Conservation (phyloP, 2,329 filamentous ascomycete genomes). For the Lachnellula arida region DNA sequence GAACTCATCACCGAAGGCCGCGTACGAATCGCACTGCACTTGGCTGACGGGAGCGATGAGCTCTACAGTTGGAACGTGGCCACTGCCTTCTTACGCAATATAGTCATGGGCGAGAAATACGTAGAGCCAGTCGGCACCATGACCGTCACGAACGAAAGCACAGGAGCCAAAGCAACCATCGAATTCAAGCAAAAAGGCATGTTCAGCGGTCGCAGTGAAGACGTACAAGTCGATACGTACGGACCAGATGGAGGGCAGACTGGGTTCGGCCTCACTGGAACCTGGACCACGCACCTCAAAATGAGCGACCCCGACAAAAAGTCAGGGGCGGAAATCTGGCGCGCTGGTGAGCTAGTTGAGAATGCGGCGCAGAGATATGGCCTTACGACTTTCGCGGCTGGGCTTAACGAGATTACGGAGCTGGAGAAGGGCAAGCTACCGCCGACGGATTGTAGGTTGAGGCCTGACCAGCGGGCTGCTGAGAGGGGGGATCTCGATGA, state of each 20-base stretch:
- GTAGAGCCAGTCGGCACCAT: constrained; percentile 91
- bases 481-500: constrained; percentile 78
- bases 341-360: constrained; percentile 69
- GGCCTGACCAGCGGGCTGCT: constrained; percentile 81
- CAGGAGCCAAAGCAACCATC: constrained; percentile 75
- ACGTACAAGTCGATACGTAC: constrained; percentile 73
- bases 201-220: constrained; percentile 92
- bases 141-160: constrained; percentile 78
- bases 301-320: constrained; percentile 57
- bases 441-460: constrained; percentile 74
- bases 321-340: constrained; percentile 69
- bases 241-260: constrained; percentile 61
- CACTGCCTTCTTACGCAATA: constrained; percentile 88
- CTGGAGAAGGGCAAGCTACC: constrained; percentile 73
- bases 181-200: constrained; percentile 95
- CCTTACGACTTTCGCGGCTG: constrained; percentile 78
- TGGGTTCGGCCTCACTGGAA: constrained; percentile 67
- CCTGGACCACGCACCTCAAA: constrained; percentile 74
- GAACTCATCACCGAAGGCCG: constrained; percentile 92
- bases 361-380: constrained; percentile 80
- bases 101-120: constrained; percentile 97
- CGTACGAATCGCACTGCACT: constrained; percentile 67
- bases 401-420: constrained; percentile 80
- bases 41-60: constrained; percentile 66
- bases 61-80: constrained; percentile 84